A percentile compares a stretch with the other conserved stretches of the same genome.
Evolutionary conservation across 495 filamentous ascomycete genomes (phyloP).

Genomic region (Viridothelium virens): DNA sequence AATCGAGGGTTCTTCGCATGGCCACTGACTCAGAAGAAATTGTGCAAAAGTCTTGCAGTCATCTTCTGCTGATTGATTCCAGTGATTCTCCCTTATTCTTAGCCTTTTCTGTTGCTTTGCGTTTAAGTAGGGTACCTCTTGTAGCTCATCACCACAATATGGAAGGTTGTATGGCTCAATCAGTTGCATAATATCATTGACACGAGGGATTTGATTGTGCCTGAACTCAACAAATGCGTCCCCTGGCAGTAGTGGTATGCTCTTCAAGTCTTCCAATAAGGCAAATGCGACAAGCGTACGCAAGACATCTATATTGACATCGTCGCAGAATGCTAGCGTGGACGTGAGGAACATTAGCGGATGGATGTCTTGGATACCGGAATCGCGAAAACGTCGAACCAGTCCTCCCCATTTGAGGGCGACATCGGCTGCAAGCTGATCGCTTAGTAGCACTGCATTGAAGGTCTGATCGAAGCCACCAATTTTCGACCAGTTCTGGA

Average conservation of each 20-base stretch:
- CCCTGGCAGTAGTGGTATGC: conserved; percentile 28
- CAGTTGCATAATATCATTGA: conserved; percentile 23
- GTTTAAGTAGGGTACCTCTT: conserved; percentile 20
- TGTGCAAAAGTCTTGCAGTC: conserved; percentile 30
- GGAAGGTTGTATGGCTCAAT: conserved; percentile 27
- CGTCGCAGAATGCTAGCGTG: conserved; percentile 34
- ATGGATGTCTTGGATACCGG: conserved; percentile 24
- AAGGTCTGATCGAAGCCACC: conserved; percentile 36
- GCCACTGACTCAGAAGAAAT: conserved; percentile 38
- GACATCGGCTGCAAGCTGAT: conserved; percentile 33
- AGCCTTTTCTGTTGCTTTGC: conserved; percentile 25
- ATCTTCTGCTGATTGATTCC: conserved; percentile 27
- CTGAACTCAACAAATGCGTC: conserved; percentile 31
- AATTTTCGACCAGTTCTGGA: conserved; percentile 37
- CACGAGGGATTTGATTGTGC: conserved; percentile 22
- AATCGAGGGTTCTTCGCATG: conserved; percentile 30
- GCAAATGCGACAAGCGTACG: conserved; percentile 36
- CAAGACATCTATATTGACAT: conserved; percentile 35
- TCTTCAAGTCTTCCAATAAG: conserved; percentile 33
- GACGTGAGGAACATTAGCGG: conserved; percentile 41
- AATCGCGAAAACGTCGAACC: conserved; percentile 30
- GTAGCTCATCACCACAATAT: conserved; percentile 26
- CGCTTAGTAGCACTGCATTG: conserved; percentile 27
- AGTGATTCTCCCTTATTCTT: conserved; percentile 20
- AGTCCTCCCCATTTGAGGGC: conserved; percentile 41